These are phyloP conservation scores for Beauveria sp. DNA, from an alignment of 2,329 filamentous ascomycete species.

Conservation along the genomic window DNA sequence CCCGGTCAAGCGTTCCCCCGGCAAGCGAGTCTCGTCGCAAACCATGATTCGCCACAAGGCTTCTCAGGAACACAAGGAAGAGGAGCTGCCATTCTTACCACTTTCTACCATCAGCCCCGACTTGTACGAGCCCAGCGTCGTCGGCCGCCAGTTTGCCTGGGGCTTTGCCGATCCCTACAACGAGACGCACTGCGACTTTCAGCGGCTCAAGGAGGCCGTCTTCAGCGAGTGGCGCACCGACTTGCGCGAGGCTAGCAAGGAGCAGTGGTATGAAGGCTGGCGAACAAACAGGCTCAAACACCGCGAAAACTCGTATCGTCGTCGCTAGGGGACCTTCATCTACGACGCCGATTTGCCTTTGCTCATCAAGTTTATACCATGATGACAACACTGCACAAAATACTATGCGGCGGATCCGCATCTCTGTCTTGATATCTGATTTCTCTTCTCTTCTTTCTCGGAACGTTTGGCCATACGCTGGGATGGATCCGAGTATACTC, in stretches of 20 bases:
- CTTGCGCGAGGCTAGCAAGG: slow-evolving; percentile 79
- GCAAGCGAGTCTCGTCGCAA: slow-evolving; percentile 38
- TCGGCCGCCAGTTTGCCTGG: slow-evolving; percentile 92
- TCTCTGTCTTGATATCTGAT: neutral
- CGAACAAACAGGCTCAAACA: slow-evolving; percentile 63
- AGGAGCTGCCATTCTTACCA: slow-evolving; percentile 65
- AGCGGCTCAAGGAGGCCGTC: slow-evolving; percentile 80
- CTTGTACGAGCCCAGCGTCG: slow-evolving; percentile 68
- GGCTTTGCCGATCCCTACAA: slow-evolving; percentile 94
- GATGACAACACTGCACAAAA: neutral
- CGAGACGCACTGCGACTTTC: slow-evolving; percentile 86
- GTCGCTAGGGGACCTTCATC: slow-evolving; percentile 21
- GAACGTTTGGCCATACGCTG: neutral
- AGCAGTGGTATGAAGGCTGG: slow-evolving; percentile 95
- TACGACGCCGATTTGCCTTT: slow-evolving; percentile 10
- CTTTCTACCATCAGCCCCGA: slow-evolving; percentile 93
- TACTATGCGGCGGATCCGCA: neutral
- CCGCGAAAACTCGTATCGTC: slow-evolving; percentile 34
- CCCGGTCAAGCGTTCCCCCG: slow-evolving; percentile 15
- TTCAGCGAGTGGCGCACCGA: slow-evolving; percentile 92
- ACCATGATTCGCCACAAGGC: slow-evolving; percentile 39
- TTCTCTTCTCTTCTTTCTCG: neutral
- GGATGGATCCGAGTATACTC: neutral
- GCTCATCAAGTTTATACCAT: slow-evolving; percentile 8
- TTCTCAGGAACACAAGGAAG: slow-evolving; percentile 37